Evolutionary conservation across 2,329 filamentous ascomycete species (phyloP).

Genomic region (Aspergillus versicolor): DNA sequence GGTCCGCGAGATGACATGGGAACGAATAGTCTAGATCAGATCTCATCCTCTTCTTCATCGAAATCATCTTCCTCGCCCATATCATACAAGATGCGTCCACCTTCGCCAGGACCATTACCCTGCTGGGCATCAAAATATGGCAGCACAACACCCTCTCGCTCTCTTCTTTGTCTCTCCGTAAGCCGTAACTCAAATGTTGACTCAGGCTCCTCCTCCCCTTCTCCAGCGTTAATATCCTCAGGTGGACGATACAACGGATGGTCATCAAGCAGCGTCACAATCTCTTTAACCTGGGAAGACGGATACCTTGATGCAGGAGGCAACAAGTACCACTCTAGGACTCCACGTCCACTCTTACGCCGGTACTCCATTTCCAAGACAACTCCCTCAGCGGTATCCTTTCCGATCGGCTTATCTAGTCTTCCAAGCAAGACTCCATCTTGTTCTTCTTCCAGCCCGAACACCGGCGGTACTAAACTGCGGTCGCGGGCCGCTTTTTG

Average conservation of each 20-base stretch:
- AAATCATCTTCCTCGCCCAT: conserved; percentile 97
- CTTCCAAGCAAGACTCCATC: conserved; percentile 77
- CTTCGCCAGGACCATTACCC: conserved; percentile 68
- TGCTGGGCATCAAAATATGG: conserved; percentile 97
- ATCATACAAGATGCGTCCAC: conserved; percentile 91
- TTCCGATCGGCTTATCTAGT: conserved; percentile 32
- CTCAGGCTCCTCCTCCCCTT: conserved; percentile 57
- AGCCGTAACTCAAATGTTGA: conserved; percentile 84
- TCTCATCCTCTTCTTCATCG: conserved; percentile 93
- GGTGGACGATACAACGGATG: conserved; percentile 66
- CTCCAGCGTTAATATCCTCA: conserved; percentile 39
- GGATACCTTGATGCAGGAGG: conserved; percentile 47
- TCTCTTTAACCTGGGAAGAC: conserved; percentile 50
- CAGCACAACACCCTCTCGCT: conserved; percentile 84
- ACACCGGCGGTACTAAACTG: conserved; percentile 72
- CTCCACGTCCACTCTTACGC: conserved; percentile 74
- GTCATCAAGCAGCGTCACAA: conserved; percentile 68
- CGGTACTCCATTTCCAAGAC: conserved; percentile 85
- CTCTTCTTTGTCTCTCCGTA: conserved; percentile 84
- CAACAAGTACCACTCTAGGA: conserved; percentile 67
- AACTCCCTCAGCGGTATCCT: conserved; percentile 54
- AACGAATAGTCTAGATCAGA: conserved; percentile 46
- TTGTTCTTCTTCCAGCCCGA: conserved; percentile 72
- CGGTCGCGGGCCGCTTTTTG: conserved; percentile 73
- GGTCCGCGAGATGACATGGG: background rate